These are phyloP conservation scores for Cucurbita pepo DNA, from an alignment of 306 rosid genomes.

Conservation along the genomic window DNA sequence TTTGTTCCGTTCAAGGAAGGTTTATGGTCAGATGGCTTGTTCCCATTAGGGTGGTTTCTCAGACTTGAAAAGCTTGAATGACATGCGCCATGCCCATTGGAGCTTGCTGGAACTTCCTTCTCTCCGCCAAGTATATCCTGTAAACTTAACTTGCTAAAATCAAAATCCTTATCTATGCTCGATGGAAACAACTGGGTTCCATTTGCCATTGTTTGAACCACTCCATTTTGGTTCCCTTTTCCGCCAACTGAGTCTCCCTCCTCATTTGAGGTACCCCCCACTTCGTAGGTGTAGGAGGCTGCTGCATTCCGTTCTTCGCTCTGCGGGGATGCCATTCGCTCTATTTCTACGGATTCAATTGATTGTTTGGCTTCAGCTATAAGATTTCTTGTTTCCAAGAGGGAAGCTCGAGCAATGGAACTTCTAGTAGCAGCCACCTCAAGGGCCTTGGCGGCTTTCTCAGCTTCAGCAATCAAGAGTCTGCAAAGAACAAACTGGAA, in stretches of 20 bases:
- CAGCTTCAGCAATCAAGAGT: conserved; percentile 82
- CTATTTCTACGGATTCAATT: conserved; percentile 47
- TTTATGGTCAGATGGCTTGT: conserved; percentile 12
- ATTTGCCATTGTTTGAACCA: conserved; percentile 25
- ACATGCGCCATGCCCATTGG: conserved; percentile 20
- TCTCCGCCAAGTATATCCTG: conserved; percentile 28
- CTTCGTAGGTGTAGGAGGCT: conserved; percentile 12
- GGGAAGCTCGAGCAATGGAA: conserved; percentile 68
- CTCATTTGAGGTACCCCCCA: background rate
- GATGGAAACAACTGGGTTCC: conserved; percentile 28
- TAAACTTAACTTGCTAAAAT: conserved; percentile 24
- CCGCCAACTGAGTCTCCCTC: conserved; percentile 6
- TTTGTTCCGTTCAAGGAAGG: conserved; percentile 22
- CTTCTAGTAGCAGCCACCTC: conserved; percentile 74
- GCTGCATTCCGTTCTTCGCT: conserved; percentile 16
- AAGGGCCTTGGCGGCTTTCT: conserved; percentile 83
- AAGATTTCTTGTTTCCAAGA: conserved; percentile 68
- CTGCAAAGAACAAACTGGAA: conserved; percentile 26
- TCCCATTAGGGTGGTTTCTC: conserved; percentile 14
- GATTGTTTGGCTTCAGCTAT: conserved; percentile 85
- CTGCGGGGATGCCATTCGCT: conserved; percentile 13
- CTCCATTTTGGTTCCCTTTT: conserved; percentile 13
- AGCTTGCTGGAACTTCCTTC: conserved; percentile 17
- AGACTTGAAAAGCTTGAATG: conserved; percentile 21
- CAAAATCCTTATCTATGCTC: conserved; percentile 17